A percentile compares a stretch with the other conserved stretches of the same genome.
These are phyloP conservation scores for Eimeria praecox DNA, from an alignment of 169 alveolate species.

Conservation along the genomic window DNA sequence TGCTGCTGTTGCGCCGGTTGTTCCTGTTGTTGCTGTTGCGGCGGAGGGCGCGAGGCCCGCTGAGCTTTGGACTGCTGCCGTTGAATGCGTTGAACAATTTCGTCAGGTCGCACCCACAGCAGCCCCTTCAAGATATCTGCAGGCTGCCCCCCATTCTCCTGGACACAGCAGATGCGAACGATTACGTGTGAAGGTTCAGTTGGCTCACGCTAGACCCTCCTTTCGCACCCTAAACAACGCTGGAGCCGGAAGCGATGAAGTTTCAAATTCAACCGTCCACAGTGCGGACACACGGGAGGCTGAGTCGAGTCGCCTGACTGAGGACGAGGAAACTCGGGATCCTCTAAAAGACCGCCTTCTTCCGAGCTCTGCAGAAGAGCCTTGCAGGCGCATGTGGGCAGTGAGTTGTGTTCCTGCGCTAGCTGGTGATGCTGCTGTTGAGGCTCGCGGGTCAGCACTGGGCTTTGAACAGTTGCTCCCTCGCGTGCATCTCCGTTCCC, in stretches of 20 bases:
- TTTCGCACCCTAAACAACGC: not conserved
- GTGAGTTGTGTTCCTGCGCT: not conserved
- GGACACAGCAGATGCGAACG: not conserved
- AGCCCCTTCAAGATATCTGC: constrained; percentile 21
- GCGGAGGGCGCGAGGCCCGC: constrained; percentile 58
- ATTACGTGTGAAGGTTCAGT: not conserved
- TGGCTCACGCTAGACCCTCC: not conserved
- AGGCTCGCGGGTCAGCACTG: not conserved
- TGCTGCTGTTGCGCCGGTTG: constrained; percentile 19
- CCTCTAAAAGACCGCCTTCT: constrained; percentile 33
- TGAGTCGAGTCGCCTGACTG: not conserved
- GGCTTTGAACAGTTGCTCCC: not conserved
- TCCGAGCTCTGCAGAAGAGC: constrained; percentile 45
- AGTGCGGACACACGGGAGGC: not conserved
- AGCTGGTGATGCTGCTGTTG: not conserved
- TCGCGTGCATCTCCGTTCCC: not conserved
- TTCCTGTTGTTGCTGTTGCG: constrained; percentile 56
- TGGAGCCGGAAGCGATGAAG: not conserved
- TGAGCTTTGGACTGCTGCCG: constrained; percentile 50
- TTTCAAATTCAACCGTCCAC: not conserved
- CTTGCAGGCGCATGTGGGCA: not conserved
- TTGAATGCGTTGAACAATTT: constrained; percentile 50
- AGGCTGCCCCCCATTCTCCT: not conserved
- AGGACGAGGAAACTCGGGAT: not conserved
- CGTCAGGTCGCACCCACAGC: constrained; percentile 73